These are phyloP conservation scores for Elymus sibiricus DNA, from an alignment of 176 grass and related monocot species.

Conservation along the genomic window DNA sequence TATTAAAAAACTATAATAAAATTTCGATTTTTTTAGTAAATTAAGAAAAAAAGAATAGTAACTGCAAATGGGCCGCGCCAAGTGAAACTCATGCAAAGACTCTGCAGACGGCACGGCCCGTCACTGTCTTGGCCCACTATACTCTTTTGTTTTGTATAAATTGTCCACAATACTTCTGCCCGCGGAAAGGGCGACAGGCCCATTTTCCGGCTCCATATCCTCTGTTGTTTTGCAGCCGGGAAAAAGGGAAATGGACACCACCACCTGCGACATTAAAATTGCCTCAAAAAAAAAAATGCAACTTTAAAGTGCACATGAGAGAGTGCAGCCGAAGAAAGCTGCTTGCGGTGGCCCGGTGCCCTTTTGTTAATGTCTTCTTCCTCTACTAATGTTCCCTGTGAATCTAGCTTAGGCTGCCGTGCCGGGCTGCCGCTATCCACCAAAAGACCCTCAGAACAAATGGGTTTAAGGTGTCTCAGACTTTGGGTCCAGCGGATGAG, in stretches of 20 bases:
- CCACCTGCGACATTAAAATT: neutral
- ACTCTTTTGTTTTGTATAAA: too few species aligned
- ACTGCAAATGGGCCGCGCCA: too few species aligned
- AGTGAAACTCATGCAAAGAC: too few species aligned
- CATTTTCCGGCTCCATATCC: neutral
- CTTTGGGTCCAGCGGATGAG: neutral
- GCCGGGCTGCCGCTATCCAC: neutral
- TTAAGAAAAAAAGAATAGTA: too few species aligned
- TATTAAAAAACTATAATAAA: too few species aligned
- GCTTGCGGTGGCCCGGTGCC: neutral
- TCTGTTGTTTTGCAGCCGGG: neutral
- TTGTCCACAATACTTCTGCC: too few species aligned
- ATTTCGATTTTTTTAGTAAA: too few species aligned
- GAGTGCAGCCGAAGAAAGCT: neutral
- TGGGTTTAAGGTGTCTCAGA: neutral
- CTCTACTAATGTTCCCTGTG: neutral
- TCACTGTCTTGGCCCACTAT: too few species aligned
- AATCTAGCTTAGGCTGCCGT: neutral
- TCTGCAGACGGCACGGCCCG: too few species aligned
- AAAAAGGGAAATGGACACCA: neutral
- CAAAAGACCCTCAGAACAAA: neutral
- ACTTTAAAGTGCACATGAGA: neutral
- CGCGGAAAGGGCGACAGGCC: too few species aligned
- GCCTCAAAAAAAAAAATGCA: too few species aligned
- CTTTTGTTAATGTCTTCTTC: neutral